Percentiles rank a stretch among this genome's conserved stretches.
phyloP scores from a whole-genome alignment of 2,329 filamentous ascomycete genomes.

The Pseudocercospora crystallina region DNA sequence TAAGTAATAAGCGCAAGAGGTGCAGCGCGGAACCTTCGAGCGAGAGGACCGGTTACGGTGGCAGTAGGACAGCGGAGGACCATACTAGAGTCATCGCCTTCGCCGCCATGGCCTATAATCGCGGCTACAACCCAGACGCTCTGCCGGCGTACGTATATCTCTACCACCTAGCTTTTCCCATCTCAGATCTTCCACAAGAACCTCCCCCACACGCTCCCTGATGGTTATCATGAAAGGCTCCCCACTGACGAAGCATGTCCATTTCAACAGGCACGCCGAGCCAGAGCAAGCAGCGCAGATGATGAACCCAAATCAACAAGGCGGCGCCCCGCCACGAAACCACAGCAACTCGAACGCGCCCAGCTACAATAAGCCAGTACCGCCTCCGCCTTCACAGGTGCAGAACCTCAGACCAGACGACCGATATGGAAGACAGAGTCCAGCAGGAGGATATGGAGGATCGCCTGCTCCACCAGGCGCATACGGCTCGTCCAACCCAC shows the following conservation, averaged over 20 bases:
- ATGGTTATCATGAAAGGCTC: not conserved
- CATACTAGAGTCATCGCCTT: not conserved
- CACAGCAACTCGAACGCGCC: slow-evolving; percentile 36
- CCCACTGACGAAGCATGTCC: slow-evolving; percentile 23
- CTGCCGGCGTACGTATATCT: slow-evolving; percentile 72
- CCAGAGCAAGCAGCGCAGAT: slow-evolving; percentile 59
- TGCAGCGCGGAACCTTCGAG: no score
- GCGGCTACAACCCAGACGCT: slow-evolving; percentile 88
- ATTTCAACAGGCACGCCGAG: slow-evolving; percentile 64
- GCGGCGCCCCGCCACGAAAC: slow-evolving; percentile 25
- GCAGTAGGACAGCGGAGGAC: no score
- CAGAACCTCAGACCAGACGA: slow-evolving; percentile 38
- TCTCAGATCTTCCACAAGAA: no score
- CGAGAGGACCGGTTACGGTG: no score
- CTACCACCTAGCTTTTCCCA: not conserved
- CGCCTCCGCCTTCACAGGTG: slow-evolving; percentile 37
- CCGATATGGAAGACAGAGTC: slow-evolving; percentile 33
- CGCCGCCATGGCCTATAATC: slow-evolving; percentile 82
- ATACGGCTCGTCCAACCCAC: slow-evolving; percentile 36
- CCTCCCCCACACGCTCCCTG: no score
- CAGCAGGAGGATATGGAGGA: slow-evolving; percentile 24
- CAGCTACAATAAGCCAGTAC: slow-evolving; percentile 45
- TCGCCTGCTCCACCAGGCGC: slow-evolving; percentile 37
- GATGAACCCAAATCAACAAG: slow-evolving; percentile 27
- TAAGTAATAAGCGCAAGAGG: no score